Percentiles rank a stretch among this genome's conserved stretches.
phyloP scores from a whole-genome alignment of 176 grass and related monocot genomes.

The Carex littledalei region DNA sequence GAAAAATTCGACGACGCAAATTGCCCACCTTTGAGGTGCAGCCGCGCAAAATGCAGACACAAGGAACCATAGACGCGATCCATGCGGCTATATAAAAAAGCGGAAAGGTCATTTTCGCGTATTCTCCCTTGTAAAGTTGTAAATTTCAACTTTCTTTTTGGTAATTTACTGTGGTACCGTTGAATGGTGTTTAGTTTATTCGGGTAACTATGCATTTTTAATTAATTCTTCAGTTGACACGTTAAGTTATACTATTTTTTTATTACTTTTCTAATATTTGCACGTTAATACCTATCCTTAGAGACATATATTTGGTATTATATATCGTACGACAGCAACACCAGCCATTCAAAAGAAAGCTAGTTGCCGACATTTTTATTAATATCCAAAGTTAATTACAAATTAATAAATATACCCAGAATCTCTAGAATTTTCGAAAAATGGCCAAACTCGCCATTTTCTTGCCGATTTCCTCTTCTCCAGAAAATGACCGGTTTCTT shows the following conservation, averaged over 20 bases:
- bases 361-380: too few species aligned
- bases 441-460: too few species aligned
- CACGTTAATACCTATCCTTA: background rate
- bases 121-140: constrained; percentile 5
- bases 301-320: background rate
- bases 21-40: constrained; percentile 22
- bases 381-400: too few species aligned
- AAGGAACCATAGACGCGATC: background rate
- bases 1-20: background rate
- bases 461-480: too few species aligned
- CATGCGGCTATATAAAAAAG: constrained; percentile 8
- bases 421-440: too few species aligned
- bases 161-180: background rate
- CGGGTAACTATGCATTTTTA: background rate
- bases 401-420: too few species aligned
- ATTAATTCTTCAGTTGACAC: background rate
- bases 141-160: background rate
- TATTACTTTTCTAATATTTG: background rate
- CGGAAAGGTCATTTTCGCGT: background rate
- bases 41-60: constrained; percentile 15
- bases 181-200: background rate
- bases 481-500: too few species aligned
- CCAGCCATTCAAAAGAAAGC: background rate
- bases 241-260: background rate
- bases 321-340: background rate